Percentiles rank a stretch among this genome's conserved stretches.
Conservation (phyloP, 1,284 basidiomycete species). For the Thelephora terrestris region DNA sequence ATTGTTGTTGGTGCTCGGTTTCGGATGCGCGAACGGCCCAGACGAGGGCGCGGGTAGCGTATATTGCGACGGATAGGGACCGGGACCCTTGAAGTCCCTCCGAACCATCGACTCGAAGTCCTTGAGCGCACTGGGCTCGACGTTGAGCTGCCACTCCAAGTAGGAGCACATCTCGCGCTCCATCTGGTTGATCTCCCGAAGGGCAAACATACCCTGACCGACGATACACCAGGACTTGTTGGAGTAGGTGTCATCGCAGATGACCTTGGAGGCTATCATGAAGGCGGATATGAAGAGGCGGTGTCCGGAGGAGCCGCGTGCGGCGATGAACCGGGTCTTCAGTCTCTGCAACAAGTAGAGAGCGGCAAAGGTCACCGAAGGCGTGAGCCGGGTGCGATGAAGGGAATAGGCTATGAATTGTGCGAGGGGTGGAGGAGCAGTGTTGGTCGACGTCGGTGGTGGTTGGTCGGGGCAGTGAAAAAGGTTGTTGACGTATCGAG, state of each 20-base stretch:
- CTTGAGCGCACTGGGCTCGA: slow-evolving; percentile 54
- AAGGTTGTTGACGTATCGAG: slow-evolving; percentile 70
- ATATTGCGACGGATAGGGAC: not conserved
- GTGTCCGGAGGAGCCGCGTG: slow-evolving; percentile 86
- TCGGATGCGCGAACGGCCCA: not conserved
- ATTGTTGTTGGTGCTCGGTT: not conserved
- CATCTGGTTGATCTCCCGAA: slow-evolving; percentile 94
- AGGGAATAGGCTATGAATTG: slow-evolving; percentile 86
- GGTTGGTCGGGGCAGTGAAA: slow-evolving; percentile 62
- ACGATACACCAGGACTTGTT: slow-evolving; percentile 96
- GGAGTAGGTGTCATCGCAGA: slow-evolving; percentile 93
- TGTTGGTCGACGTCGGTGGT: slow-evolving; percentile 19
- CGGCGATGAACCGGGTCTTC: slow-evolving; percentile 87
- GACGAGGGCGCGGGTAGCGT: not conserved
- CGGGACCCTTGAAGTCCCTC: slow-evolving; percentile 42
- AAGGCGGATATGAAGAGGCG: slow-evolving; percentile 87
- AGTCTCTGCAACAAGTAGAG: slow-evolving; percentile 80
- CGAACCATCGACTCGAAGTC: slow-evolving; percentile 57
- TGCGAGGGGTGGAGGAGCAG: slow-evolving; percentile 50
- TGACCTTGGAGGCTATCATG: slow-evolving; percentile 88
- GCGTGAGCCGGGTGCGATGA: slow-evolving; percentile 78
- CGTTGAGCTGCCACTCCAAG: slow-evolving; percentile 84
- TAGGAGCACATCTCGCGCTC: slow-evolving; percentile 91
- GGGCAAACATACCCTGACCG: slow-evolving; percentile 82
- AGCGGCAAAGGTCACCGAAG: slow-evolving; percentile 77